A percentile compares a stretch with the other conserved stretches of the same genome.
These are phyloP conservation scores for Claviceps pusilla DNA, from an alignment of 2,329 filamentous ascomycete species.

Conservation along the genomic window DNA sequence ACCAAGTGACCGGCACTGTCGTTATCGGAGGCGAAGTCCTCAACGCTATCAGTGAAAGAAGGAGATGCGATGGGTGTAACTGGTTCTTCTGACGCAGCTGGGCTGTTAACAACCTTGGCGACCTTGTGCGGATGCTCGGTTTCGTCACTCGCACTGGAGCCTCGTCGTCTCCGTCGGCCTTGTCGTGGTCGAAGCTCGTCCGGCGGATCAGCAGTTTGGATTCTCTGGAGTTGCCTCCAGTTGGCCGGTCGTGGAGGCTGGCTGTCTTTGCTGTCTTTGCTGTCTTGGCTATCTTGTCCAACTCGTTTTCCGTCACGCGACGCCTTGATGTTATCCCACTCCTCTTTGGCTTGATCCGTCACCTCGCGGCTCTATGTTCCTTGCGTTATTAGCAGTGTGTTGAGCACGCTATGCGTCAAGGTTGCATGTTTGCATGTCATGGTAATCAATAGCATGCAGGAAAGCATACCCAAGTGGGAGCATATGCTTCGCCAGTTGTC, in stretches of 20 bases:
- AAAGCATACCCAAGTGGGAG: slow-evolving; percentile 19
- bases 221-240: slow-evolving; percentile 10
- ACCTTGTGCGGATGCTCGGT: slow-evolving; percentile 11
- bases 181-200: neutral
- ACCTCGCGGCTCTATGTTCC: slow-evolving; percentile 16
- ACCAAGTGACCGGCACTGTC: neutral
- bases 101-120: slow-evolving; percentile 9
- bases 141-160: slow-evolving; percentile 6
- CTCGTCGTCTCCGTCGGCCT: neutral
- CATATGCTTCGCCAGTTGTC: slow-evolving; percentile 18
- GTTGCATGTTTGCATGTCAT: neutral
- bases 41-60: slow-evolving; percentile 11
- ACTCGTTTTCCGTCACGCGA: slow-evolving; percentile 1
- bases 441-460: neutral
- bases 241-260: slow-evolving; percentile 16
- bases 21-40: slow-evolving; percentile 7
- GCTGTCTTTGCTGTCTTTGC: slow-evolving; percentile 10
- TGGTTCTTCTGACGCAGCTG: slow-evolving; percentile 16
- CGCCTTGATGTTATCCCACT: slow-evolving; percentile 19
- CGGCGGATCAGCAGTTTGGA: neutral
- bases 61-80: slow-evolving; percentile 16
- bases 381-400: slow-evolving; percentile 9
- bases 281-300: slow-evolving; percentile 1
- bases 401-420: slow-evolving; percentile 6
- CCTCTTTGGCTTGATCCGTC: slow-evolving; percentile 15